Evolutionary conservation across 78 protist species (phyloP).

Genomic region (Speleostelium caveatum): DNA sequence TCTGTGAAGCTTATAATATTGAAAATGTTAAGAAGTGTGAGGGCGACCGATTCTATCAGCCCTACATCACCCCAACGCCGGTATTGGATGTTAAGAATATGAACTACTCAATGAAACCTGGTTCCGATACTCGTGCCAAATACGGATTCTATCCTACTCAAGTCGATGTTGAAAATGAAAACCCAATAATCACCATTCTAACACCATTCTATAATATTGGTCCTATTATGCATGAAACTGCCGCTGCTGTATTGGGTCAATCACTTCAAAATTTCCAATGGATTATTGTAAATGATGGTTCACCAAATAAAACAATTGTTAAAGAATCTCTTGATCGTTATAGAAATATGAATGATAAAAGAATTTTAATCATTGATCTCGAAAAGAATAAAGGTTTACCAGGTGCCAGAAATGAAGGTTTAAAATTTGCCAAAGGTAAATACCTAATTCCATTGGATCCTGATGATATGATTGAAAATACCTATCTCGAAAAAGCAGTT

Average conservation of each 20-base stretch:
- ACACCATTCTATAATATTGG: conserved; percentile 56
- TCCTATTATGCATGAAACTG: conserved; percentile 33
- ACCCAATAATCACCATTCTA: conserved; percentile 40
- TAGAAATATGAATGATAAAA: neutral
- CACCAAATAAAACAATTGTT: conserved; percentile 40
- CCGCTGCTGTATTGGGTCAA: conserved; percentile 10
- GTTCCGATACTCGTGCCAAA: neutral
- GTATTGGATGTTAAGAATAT: conserved; percentile 42
- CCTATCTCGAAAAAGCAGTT: conserved; percentile 70
- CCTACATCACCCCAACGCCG: conserved; percentile 34
- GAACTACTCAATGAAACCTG: conserved; percentile 37
- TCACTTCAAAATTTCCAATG: conserved; percentile 61
- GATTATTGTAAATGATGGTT: conserved; percentile 60
- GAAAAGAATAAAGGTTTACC: conserved; percentile 35
- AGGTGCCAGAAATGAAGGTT: conserved; percentile 69
- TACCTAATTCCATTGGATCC: conserved; percentile 51
- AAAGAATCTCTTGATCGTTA: neutral
- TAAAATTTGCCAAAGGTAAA: conserved; percentile 32
- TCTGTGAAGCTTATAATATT: neutral
- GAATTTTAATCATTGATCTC: conserved; percentile 26
- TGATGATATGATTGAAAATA: conserved; percentile 64
- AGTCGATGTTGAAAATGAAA: neutral
- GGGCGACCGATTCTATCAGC: neutral
- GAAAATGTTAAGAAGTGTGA: conserved; percentile 9
- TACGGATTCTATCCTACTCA: conserved; percentile 19